Base-by-base conservation (phyloP, 768 basidiomycete genomes). In the Lactifluus piperatus region DNA sequence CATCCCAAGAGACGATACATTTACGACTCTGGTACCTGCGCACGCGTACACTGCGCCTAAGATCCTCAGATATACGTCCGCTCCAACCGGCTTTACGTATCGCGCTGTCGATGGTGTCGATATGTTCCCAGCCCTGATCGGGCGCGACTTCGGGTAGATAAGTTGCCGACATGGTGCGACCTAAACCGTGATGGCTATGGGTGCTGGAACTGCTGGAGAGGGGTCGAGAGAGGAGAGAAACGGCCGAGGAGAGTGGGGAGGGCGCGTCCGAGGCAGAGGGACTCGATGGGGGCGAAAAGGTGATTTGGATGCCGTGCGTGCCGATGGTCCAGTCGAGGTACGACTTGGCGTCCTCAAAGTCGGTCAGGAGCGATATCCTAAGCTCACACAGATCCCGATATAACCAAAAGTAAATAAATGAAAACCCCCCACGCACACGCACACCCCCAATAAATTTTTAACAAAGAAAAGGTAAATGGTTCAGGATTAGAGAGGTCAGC, bases 321-420 rank as follows among this genome's bases (percentile, higher is more conserved):
- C 94, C 95, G 67, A 95, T 71, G 3, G 83, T 86, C 95, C 95
- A 99, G 74, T 94, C 93, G 56, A 97, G 82, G 68, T 95, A 94
- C 34, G 85, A 82, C 29, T 77, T 69, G 51, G 84, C 90, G 67
- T 87, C 80, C 75, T 94, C 91, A 71, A 97, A 97, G 69, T 97
- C 81, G 14, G 94, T 97, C 63, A 99, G 80, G 66, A 99, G 79
- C 46, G 94, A 97, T 59, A 98, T 77, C 43, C 58, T 60, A 22
- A n/a, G 58, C 94, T 39, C 1, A 2, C 26, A 16, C 29, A 9
- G n/a, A 10, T 27, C 7, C 52, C 27, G n/a, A 32, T 22, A 20
- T n/a, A 14, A 30, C 3, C 4, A n/a, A 24, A 26, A 46, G 24
- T 0, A n/a, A 29, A 41, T 6, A 52, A 29, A 41, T 9, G 1